Evolutionary conservation across 768 basidiomycete genomes (phyloP).

Genomic region (Boletus reticuloceps): DNA sequence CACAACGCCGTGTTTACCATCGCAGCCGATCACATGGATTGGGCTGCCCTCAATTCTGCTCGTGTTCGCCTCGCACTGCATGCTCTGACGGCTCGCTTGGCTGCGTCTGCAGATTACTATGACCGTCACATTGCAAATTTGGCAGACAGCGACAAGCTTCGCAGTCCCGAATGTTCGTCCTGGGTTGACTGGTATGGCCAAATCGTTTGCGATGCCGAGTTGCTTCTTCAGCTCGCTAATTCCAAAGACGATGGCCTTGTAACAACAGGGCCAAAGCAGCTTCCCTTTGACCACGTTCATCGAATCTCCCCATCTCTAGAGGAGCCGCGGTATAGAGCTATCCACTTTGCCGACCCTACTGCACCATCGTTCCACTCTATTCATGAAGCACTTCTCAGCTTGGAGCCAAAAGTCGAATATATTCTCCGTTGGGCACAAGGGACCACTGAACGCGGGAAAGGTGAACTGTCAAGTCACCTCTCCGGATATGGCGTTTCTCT

Average conservation of each 20-base stretch:
- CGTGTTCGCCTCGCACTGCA: conserved; percentile 77
- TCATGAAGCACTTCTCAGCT: conserved; percentile 59
- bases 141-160: conserved; percentile 26
- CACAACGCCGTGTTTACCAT: conserved; percentile 40
- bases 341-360: conserved; percentile 71
- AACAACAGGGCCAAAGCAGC: conserved; percentile 34
- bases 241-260: conserved; percentile 40
- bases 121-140: conserved; percentile 32
- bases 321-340: conserved; percentile 58
- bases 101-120: conserved; percentile 82
- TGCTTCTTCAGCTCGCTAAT: conserved; percentile 51
- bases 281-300: conserved; percentile 78
- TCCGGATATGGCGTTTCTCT: conserved; percentile 91
- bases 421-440: conserved; percentile 52
- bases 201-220: conserved; percentile 65
- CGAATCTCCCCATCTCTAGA: conserved; percentile 47
- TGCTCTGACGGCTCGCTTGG: conserved; percentile 73
- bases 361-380: conserved; percentile 70
- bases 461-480: conserved; percentile 43
- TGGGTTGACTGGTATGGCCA: conserved; percentile 88
- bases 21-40: conserved; percentile 45
- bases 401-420: conserved; percentile 59
- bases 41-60: conserved; percentile 50
- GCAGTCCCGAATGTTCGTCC: conserved; percentile 46
- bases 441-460: conserved; percentile 35